Base-by-base conservation (phyloP, 345 rosid species). In the Brassica juncea region DNA sequence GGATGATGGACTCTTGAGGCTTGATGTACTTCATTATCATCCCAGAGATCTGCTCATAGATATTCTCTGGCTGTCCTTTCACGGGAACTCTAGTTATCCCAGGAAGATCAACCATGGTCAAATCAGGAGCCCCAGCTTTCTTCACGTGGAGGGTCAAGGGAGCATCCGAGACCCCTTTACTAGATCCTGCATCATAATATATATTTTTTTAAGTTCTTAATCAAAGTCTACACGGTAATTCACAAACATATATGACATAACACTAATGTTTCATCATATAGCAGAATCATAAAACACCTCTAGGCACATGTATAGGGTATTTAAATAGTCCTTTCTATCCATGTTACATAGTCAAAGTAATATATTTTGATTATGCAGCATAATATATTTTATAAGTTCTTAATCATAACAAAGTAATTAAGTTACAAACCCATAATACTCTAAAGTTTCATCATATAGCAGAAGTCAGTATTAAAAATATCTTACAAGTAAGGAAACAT, bases 41-140 rank as follows among this genome's bases (percentile, higher is more conserved):
- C 2, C 23, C 80, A 0, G 84, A 58, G 0, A 89, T 83, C 77
- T 87, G 88, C 52, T 87, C 92, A 4, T 87, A 79, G 1, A 86
- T 85, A 8, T 85, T 78, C 2, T 84, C 86, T 3, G 90, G 87
- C 59, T 89, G 92, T 1, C 88, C 89, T 6, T 84, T 84, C 30
- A 87, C 86, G 0, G 90, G 85, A 6, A 87, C 88, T 25, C 89
- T 70, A 0, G 88, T 87, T 64, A 89, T 89, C 19, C 90, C 89
- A 0, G 92, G 92, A 31, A 89, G 86, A 84, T 89, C 92, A 3
- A 89, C 86, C 88, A 86, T 86, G 8, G 89, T 86, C 1, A 89
- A 63, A 77, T 89, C 89, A 5, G 88, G 89, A 10, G 85, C 89
- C 9, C 86, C 90, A 3, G 15, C 28, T 44, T 85, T 89, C 66